phyloP scores from a whole-genome alignment of 192 early-diverging fungal genomes.

The Coemansia furcata region DNA sequence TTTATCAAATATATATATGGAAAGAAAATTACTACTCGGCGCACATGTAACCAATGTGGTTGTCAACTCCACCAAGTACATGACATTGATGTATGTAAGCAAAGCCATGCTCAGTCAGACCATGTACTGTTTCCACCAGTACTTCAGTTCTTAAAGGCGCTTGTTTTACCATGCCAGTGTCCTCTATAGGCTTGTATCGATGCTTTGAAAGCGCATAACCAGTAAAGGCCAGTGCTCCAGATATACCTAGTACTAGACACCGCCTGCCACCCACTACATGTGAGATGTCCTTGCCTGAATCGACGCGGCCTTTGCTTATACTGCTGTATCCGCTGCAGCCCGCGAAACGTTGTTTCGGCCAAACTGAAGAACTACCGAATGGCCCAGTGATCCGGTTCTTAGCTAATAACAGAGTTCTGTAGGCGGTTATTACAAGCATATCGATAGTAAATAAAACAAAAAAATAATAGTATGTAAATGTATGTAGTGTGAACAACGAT shows the following conservation, averaged over 20 bases:
- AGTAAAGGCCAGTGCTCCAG: neutral
- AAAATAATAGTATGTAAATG: neutral
- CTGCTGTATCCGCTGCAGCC: neutral
- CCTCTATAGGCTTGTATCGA: neutral
- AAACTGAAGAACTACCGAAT: neutral
- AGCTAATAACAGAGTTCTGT: too few relatives aligned
- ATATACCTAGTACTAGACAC: neutral
- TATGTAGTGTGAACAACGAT: neutral
- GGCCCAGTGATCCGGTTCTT: neutral
- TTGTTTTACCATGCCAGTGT: neutral
- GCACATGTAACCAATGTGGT: conserved; percentile 40
- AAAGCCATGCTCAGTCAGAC: neutral
- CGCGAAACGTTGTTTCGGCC: neutral
- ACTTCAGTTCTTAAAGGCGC: neutral
- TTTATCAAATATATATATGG: neutral
- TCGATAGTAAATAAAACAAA: neutral
- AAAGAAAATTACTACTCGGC: conserved; percentile 15
- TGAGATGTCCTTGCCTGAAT: neutral
- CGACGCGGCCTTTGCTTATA: neutral
- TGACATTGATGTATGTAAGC: neutral
- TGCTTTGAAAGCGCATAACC: neutral
- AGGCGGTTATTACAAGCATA: neutral
- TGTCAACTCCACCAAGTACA: conserved; percentile 40
- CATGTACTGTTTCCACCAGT: neutral
- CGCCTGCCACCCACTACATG: neutral